These are phyloP conservation scores for Peronospora tabacina DNA, from an alignment of 352 stramenopile genomes.

Conservation along the genomic window DNA sequence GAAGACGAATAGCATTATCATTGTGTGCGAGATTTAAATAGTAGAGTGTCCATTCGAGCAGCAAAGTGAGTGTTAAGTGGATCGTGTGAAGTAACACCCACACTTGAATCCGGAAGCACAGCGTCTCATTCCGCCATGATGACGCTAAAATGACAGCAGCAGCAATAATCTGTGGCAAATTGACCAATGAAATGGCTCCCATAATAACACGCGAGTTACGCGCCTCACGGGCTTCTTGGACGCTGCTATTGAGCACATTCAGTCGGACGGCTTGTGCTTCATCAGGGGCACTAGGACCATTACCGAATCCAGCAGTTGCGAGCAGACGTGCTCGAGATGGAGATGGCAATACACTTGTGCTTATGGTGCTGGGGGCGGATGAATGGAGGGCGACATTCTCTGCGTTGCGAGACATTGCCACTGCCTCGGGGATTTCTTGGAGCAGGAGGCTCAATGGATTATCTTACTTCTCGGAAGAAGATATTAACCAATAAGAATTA, in stretches of 20 bases:
- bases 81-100: constrained; percentile 75
- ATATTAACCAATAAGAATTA: too few relatives aligned
- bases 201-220: constrained; percentile 77
- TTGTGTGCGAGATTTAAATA: constrained; percentile 50
- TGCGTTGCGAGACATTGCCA: constrained; percentile 22
- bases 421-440: too few relatives aligned
- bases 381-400: constrained; percentile 24
- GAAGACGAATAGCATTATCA: constrained; percentile 49
- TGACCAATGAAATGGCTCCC: constrained; percentile 66
- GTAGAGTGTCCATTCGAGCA: constrained; percentile 73
- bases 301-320: constrained; percentile 21
- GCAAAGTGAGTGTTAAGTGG: constrained; percentile 56
- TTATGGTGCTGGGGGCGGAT: constrained; percentile 11
- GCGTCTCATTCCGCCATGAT: constrained; percentile 59
- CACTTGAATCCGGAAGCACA: constrained; percentile 78
- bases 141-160: constrained; percentile 50
- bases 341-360: constrained; percentile 17
- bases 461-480: too few relatives aligned
- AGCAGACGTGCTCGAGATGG: constrained; percentile 26
- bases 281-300: constrained; percentile 30
- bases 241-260: constrained; percentile 80
- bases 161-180: constrained; percentile 65
- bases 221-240: constrained; percentile 70
- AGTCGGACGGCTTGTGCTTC: constrained; percentile 74
- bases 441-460: too few relatives aligned